Evolutionary conservation across 495 filamentous ascomycete genomes (phyloP).

Genomic region (Gamarada debralockiae): DNA sequence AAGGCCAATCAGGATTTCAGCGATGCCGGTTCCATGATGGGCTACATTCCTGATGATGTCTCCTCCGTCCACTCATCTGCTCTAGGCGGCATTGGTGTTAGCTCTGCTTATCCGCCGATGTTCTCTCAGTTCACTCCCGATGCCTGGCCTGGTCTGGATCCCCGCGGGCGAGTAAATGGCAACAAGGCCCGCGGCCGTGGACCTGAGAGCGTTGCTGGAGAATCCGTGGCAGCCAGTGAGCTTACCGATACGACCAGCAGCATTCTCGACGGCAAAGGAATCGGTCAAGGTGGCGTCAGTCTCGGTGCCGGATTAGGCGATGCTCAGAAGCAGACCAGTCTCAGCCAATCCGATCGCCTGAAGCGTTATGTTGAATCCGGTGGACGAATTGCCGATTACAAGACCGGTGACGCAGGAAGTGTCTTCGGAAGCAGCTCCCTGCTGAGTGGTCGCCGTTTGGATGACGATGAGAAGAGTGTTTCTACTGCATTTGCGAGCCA

Average conservation of each 20-base stretch:
- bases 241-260: slow-evolving; percentile 69
- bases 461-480: slow-evolving; percentile 93
- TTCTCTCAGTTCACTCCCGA: slow-evolving; percentile 88
- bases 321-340: slow-evolving; percentile 67
- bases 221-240: slow-evolving; percentile 86
- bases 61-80: slow-evolving; percentile 93
- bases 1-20: slow-evolving; percentile 59
- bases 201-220: slow-evolving; percentile 78
- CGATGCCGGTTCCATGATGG: slow-evolving; percentile 82
- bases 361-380: slow-evolving; percentile 86
- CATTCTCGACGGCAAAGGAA: slow-evolving; percentile 62
- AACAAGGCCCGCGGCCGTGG: slow-evolving; percentile 56
- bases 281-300: slow-evolving; percentile 81
- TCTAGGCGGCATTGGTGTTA: slow-evolving; percentile 73
- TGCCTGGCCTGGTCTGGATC: slow-evolving; percentile 79
- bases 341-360: slow-evolving; percentile 81
- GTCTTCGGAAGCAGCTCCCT: slow-evolving; percentile 67
- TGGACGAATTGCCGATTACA: slow-evolving; percentile 53
- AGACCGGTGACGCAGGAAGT: slow-evolving; percentile 57
- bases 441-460: slow-evolving; percentile 48
- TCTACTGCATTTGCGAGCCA: slow-evolving; percentile 96
- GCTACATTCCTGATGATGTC: slow-evolving; percentile 95
- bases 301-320: slow-evolving; percentile 76
- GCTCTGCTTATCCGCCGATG: slow-evolving; percentile 87
- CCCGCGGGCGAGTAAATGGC: slow-evolving; percentile 57